Percentiles rank a stretch among this genome's conserved stretches.
phyloP scores from a whole-genome alignment of 768 basidiomycete genomes.

The Russula sp. region DNA sequence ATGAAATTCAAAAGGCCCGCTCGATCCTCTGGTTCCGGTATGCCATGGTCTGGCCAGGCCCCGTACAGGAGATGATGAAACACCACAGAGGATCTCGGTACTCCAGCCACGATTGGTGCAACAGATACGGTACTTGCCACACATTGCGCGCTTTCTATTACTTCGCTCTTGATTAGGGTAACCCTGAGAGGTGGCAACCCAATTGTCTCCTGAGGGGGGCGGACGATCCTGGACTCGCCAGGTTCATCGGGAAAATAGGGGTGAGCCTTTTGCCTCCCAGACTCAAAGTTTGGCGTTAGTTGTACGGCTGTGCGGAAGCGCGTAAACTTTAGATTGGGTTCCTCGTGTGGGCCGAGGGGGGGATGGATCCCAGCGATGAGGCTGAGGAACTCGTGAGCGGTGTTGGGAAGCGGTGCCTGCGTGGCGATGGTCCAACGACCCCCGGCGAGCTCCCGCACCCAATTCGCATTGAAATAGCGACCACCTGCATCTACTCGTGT shows the following conservation, averaged over 20 bases:
- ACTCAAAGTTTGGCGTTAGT: conserved; percentile 68
- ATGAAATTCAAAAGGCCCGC: conserved; percentile 57
- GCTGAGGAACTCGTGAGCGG: conserved; percentile 72
- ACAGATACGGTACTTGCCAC: conserved; percentile 57
- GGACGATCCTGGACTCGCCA: conserved; percentile 44
- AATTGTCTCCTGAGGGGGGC: conserved; percentile 39
- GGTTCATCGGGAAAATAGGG: conserved; percentile 63
- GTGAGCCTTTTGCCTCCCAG: conserved; percentile 66
- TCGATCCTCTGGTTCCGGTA: conserved; percentile 59
- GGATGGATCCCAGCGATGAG: conserved; percentile 46
- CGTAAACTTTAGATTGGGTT: conserved; percentile 29
- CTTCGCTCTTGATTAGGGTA: conserved; percentile 44
- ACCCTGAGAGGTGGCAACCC: conserved; percentile 44
- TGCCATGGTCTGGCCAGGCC: conserved; percentile 82
- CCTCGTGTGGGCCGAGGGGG: conserved; percentile 29
- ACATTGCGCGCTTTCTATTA: conserved; percentile 53
- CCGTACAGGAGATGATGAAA: conserved; percentile 70
- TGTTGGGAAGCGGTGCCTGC: conserved; percentile 69
- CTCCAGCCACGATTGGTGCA: conserved; percentile 31
- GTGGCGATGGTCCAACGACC: conserved; percentile 81
- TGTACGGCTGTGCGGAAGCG: conserved; percentile 75
- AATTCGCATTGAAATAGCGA: conserved; percentile 77
- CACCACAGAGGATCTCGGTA: conserved; percentile 34
- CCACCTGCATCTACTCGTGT: conserved; percentile 59
- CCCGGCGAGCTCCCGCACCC: conserved; percentile 72